Evolutionary conservation across 352 stramenopile genomes (phyloP).

Genomic region (Halophytophthora polymorphica): DNA sequence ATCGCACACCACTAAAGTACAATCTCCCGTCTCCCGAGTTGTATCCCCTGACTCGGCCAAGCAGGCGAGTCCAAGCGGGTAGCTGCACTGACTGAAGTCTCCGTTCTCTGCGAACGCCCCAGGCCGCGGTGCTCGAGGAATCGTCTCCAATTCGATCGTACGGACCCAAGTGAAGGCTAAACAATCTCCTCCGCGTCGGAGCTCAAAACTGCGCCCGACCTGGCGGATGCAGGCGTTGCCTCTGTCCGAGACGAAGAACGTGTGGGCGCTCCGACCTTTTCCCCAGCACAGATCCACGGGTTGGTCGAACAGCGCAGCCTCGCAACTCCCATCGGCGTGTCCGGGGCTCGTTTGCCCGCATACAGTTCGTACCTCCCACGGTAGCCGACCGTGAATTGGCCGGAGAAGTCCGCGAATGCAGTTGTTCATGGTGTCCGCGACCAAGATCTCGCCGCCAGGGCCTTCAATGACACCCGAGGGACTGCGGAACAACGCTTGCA

Average conservation of each 20-base stretch:
- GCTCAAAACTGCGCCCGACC: constrained; percentile 23
- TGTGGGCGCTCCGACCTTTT: constrained; percentile 6
- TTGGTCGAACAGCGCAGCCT: constrained; percentile 33
- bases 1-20: constrained; percentile 21
- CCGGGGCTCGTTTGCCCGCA: constrained; percentile 25
- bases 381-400: constrained; percentile 2
- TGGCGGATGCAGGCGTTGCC: constrained; percentile 47
- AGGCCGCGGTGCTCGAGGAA: constrained; percentile 4
- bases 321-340: constrained; percentile 31
- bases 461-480: constrained; percentile 32
- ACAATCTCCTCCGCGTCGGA: constrained; percentile 11
- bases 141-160: constrained; percentile 33
- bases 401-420: constrained; percentile 39
- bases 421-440: constrained; percentile 61
- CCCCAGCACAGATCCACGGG: constrained; percentile 32
- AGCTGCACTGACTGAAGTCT: constrained; percentile 3
- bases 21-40: neutral
- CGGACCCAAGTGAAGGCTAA: constrained; percentile 34
- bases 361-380: constrained; percentile 28
- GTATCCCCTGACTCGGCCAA: neutral
- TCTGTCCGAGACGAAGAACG: constrained; percentile 40
- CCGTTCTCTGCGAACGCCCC: neutral
- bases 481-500: constrained; percentile 37
- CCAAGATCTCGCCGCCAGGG: constrained; percentile 26
- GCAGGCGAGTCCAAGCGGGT: constrained; percentile 22